These are phyloP conservation scores for Cladophialophora exuberans DNA, from an alignment of 2,329 filamentous ascomycete genomes.

Conservation along the genomic window DNA sequence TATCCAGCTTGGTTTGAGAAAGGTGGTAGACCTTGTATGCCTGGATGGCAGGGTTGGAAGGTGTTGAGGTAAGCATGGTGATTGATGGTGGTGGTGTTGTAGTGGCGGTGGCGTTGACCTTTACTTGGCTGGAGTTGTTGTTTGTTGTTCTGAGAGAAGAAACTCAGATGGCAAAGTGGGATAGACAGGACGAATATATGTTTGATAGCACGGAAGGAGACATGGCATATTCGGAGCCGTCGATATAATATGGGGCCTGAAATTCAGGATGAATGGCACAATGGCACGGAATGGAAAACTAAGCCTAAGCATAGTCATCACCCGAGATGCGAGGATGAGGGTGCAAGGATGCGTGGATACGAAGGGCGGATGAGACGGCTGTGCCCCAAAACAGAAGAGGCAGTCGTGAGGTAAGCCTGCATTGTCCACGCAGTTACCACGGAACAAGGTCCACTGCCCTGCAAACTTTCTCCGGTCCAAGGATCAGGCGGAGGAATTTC, in stretches of 20 bases:
- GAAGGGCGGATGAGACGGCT: not conserved
- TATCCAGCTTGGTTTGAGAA: slow-evolving; percentile 26
- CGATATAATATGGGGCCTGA: not conserved
- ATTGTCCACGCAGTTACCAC: slow-evolving; percentile 6
- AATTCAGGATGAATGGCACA: slow-evolving; percentile 8
- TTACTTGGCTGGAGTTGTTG: not conserved
- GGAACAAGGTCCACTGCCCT: not conserved
- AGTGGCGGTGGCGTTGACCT: not conserved
- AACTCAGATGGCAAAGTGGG: not conserved
- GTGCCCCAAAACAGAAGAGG: not conserved
- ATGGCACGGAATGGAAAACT: not conserved
- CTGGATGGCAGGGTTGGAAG: slow-evolving; percentile 24
- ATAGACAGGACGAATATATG: slow-evolving; percentile 9
- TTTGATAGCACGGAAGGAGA: not conserved
- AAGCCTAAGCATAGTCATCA: not conserved
- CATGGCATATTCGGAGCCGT: slow-evolving; percentile 1
- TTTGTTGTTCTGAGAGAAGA: not conserved
- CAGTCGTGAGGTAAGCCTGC: slow-evolving; percentile 16
- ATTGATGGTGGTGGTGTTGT: not conserved
- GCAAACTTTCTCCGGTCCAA: not conserved
- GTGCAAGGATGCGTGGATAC: not conserved
- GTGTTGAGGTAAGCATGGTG: slow-evolving; percentile 16
- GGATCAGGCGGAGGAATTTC: not conserved
- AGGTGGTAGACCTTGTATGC: slow-evolving; percentile 30
- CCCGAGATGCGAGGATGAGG: not conserved